A percentile compares a stretch with the other conserved stretches of the same genome.
Conservation (phyloP, 2,329 filamentous ascomycete genomes). For the Plenodomus biglobosus region DNA sequence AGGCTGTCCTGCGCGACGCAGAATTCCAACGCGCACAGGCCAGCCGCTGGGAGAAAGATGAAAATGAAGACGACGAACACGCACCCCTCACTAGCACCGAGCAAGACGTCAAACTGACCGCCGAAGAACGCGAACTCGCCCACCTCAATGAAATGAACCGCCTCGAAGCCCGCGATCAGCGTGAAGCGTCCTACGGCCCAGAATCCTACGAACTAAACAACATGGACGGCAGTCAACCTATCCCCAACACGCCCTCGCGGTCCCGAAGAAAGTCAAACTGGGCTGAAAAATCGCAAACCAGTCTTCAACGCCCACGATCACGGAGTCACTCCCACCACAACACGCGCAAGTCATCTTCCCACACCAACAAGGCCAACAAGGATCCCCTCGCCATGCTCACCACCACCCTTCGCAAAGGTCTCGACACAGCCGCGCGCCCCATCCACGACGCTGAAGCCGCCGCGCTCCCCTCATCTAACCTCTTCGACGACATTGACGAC, state of each 20-base stretch:
- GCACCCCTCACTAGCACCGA: conserved; percentile 42
- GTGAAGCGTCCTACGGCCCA: conserved; percentile 10
- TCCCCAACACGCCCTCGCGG: conserved; percentile 21
- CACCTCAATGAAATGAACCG: conserved; percentile 30
- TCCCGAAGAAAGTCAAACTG: conserved; percentile 25
- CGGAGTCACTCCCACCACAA: conserved; percentile 17
- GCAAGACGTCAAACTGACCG: conserved; percentile 27
- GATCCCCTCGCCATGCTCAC: conserved; percentile 34
- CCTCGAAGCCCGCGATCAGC: conserved; percentile 12
- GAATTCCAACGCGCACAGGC: conserved; percentile 81
- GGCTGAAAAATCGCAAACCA: conserved; percentile 32
- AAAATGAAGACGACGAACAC: conserved; percentile 55
- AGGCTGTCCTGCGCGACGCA: conserved; percentile 86
- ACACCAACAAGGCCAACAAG: conserved; percentile 7
- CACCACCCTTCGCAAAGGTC: conserved; percentile 27
- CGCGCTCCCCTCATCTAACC: conserved; percentile 69
- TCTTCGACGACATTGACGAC: conserved; percentile 86
- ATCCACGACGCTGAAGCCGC: conserved; percentile 44
- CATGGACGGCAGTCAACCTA: conserved; percentile 18
- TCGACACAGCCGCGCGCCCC: conserved; percentile 34
- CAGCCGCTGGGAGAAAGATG: conserved; percentile 62
- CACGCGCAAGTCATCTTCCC: conserved; percentile 9
- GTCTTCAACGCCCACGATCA: conserved; percentile 31
- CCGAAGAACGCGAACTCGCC: conserved; percentile 38
- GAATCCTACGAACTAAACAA: conserved; percentile 35